These are phyloP conservation scores for Rhizopus microsporus DNA, from an alignment of 371 early-diverging fungal species.

Conservation along the genomic window DNA sequence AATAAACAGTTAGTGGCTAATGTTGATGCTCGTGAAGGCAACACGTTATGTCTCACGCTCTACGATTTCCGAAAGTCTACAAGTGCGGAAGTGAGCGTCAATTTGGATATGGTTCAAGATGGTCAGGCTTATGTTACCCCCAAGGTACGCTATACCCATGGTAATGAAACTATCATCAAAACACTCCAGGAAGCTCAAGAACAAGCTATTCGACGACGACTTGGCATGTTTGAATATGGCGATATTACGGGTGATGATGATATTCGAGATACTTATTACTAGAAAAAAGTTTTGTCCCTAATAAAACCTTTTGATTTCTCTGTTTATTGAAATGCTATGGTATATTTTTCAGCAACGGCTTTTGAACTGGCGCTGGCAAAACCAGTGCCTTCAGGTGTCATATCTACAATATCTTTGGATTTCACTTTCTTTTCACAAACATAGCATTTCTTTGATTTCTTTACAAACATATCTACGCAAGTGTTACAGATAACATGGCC, in stretches of 20 bases:
- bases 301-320: background rate
- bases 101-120: conserved; percentile 76
- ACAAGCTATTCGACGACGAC: conserved; percentile 57
- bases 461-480: conserved; percentile 81
- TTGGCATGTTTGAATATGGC: conserved; percentile 89
- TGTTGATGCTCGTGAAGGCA: conserved; percentile 65
- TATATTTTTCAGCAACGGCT: conserved; percentile 73
- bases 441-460: conserved; percentile 72
- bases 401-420: conserved; percentile 71
- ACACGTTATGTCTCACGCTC: conserved; percentile 69
- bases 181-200: conserved; percentile 41
- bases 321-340: conserved; percentile 76
- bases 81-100: conserved; percentile 70
- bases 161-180: conserved; percentile 58
- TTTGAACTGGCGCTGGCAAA: conserved; percentile 80
- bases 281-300: conserved; percentile 6
- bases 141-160: conserved; percentile 55
- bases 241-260: conserved; percentile 84
- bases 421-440: conserved; percentile 77
- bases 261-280: conserved; percentile 23
- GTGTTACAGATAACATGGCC: conserved; percentile 87
- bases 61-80: conserved; percentile 66
- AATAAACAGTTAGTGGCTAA: conserved; percentile 77
- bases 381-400: conserved; percentile 88
- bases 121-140: conserved; percentile 74